Evolutionary conservation across 441 rosid genomes (phyloP).

Genomic region (Melastoma candidum): DNA sequence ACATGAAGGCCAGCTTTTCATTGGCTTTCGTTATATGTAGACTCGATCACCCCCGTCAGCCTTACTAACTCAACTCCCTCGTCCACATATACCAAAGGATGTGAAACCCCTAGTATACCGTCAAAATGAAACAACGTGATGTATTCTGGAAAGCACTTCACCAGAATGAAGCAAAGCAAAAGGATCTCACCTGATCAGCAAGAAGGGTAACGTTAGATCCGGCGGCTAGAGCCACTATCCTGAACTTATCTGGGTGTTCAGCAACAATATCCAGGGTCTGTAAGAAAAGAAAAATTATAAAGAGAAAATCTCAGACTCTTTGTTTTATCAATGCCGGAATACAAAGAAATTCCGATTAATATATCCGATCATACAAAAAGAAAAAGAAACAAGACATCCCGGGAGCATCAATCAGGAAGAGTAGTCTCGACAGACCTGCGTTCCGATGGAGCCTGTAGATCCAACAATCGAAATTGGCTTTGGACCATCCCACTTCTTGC

Average conservation of each 20-base stretch:
- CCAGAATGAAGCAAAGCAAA: conserved; percentile 51
- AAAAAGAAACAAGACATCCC: neutral
- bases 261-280: conserved; percentile 89
- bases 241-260: conserved; percentile 80
- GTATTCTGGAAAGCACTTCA: conserved; percentile 34
- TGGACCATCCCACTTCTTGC: conserved; percentile 73
- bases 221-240: conserved; percentile 86
- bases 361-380: too few species aligned
- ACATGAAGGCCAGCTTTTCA: neutral
- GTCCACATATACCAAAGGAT: too few species aligned
- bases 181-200: conserved; percentile 63
- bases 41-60: too few species aligned
- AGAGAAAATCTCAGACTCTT: too few species aligned
- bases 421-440: conserved; percentile 44
- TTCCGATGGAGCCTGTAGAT: conserved; percentile 94
- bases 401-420: too few species aligned
- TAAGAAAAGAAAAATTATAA: conserved; percentile 10
- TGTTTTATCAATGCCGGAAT: too few species aligned
- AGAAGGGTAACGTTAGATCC: conserved; percentile 93
- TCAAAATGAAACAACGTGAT: too few species aligned
- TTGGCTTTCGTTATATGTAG: too few species aligned
- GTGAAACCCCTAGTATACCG: too few species aligned
- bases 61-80: too few species aligned
- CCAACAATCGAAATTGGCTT: conserved; percentile 86
- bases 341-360: too few species aligned